Evolutionary conservation across 108 stramenopile species (phyloP), one percentile per base, ranked within the genome.

Genomic region (Aureococcus anophagefferens): DNA sequence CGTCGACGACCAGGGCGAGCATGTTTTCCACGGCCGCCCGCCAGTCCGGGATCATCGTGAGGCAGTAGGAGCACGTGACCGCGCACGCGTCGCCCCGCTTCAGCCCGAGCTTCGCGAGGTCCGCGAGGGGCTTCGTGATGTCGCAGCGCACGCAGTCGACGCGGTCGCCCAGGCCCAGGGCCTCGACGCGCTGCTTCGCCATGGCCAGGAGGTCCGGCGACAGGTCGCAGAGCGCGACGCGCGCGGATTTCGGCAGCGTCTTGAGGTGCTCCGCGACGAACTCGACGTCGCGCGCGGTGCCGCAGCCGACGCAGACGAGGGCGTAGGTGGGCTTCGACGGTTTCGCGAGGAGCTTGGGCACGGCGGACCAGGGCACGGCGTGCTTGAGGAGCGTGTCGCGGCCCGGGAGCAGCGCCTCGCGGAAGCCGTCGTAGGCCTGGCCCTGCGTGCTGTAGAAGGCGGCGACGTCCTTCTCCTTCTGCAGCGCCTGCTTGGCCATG

Each of bases 201-300:
- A 72, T 66, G 30, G 72, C 77, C 30, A 81, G 74, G 34, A 81
- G 74, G 63, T 70, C 65, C n/a, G 74, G 68, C 9, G 75, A 76
- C 11, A 78, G 66, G 35, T 81, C 81, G 68, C 75, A 65, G 32
- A 81, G 46, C 66, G 68, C 36, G 66, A 67, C 36, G 31, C 35
- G 35, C 35, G 13, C 17, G 14, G 21, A 9, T 11, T 28, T 18
- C 21, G 51, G 64, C 37, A 80, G 77, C 33, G 46, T 33, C 63
- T 75, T 75, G 70, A 81, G 78, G 64, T 72, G 37, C 28, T 67
- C 66, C 46, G 73, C 62, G 67, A 81, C 44, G 71, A 79, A 81
- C 77, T 81, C 81, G 33, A 81, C 69, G 75, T 78, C 76, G 33
- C 81, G 66, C 9, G 81, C 81, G 16, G 81, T 81, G 25, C 81